A percentile compares a stretch with the other conserved stretches of the same genome.
phyloP scores from a whole-genome alignment of 768 basidiomycete genomes.

The Boletus pseudo-olivaceus region DNA sequence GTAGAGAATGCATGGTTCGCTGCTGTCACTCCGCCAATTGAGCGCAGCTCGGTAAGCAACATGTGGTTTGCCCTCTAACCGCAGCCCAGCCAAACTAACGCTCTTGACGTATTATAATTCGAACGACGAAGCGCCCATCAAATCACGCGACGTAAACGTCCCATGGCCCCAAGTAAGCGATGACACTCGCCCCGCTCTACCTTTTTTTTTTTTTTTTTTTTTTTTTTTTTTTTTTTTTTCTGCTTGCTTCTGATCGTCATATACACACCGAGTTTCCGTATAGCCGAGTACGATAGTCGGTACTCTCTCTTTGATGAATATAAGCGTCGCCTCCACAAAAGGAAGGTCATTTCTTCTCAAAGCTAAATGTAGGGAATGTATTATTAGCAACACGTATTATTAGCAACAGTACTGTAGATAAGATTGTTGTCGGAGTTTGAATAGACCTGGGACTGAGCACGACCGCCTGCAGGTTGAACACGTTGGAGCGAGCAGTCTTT shows the following conservation, averaged over 20 bases:
- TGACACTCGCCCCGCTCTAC: background rate
- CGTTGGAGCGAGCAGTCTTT: too few relatives aligned
- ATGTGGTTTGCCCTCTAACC: background rate
- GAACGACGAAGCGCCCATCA: background rate
- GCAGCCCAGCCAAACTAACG: background rate
- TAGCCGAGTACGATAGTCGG: background rate
- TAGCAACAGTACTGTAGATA: too few relatives aligned
- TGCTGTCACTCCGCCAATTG: background rate
- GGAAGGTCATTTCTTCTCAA: slow-evolving; percentile 1
- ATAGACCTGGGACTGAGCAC: too few relatives aligned
- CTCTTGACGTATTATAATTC: background rate
- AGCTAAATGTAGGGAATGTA: background rate
- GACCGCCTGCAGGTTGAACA: too few relatives aligned
- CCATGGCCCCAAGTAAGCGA: background rate
- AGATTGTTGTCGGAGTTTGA: too few relatives aligned
- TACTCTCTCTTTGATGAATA: background rate
- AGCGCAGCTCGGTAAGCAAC: background rate
- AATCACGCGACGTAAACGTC: slow-evolving; percentile 5
- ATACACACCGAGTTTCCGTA: background rate
- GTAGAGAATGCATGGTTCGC: background rate
- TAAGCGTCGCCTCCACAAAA: slow-evolving; percentile 20
- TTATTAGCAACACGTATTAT: background rate
- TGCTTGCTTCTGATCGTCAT: slow-evolving; percentile 14
- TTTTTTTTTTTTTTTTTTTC: slow-evolving; percentile 3
- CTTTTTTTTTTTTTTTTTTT: too few relatives aligned